These are phyloP conservation scores for Rubia tinctorum DNA, from an alignment of 305 asterid species.

Conservation along the genomic window DNA sequence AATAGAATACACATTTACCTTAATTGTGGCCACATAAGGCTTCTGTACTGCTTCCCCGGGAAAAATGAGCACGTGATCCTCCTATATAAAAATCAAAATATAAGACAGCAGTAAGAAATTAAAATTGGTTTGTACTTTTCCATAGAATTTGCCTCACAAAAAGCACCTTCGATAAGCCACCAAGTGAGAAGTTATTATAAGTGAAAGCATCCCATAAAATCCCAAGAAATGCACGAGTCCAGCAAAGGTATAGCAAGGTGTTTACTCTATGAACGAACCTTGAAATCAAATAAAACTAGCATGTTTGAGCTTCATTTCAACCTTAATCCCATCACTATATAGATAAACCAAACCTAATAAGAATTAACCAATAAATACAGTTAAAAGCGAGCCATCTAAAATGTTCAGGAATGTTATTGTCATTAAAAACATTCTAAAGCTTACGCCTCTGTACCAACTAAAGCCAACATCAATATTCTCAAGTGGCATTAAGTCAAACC, in stretches of 20 bases:
- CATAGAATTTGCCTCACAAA: background rate
- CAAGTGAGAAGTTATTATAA: background rate
- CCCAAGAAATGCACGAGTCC: background rate
- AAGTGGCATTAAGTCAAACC: background rate
- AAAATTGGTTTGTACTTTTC: background rate
- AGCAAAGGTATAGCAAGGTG: background rate
- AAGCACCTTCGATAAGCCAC: background rate
- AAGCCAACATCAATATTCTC: background rate
- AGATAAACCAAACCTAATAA: too few species aligned
- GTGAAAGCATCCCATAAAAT: background rate
- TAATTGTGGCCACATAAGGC: conserved; percentile 86
- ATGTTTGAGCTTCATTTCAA: background rate
- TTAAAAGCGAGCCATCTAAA: background rate
- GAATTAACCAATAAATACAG: background rate
- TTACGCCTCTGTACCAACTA: background rate
- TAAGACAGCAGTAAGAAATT: conserved; percentile 8
- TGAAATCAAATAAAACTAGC: background rate
- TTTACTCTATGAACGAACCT: background rate
- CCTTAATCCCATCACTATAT: background rate
- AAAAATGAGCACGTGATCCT: conserved; percentile 78
- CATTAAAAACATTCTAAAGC: background rate
- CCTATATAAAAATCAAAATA: conserved; percentile 38
- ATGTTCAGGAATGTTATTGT: background rate
- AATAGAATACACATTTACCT: conserved; percentile 41
- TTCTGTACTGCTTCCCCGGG: conserved; percentile 60